Evolutionary conservation across 495 filamentous ascomycete genomes (phyloP).

Genomic region (Aspergillus steynii): DNA sequence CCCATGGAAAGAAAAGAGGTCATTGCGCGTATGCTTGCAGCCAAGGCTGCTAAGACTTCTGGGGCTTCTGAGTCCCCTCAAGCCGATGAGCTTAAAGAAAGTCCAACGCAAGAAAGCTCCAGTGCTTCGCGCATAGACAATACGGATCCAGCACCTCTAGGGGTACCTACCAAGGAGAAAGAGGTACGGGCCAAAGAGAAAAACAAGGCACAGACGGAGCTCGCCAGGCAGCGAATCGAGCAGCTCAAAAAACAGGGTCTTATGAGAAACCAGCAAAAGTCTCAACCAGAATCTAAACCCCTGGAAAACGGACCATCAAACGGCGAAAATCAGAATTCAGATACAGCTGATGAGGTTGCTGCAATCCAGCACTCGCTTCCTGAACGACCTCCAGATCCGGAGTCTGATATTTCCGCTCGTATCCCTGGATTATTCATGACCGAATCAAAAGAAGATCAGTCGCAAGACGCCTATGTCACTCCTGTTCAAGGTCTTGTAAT

Average conservation of each 20-base stretch:
- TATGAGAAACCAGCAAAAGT: slow-evolving; percentile 33
- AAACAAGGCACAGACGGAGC: slow-evolving; percentile 56
- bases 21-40: slow-evolving; percentile 72
- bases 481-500: slow-evolving; percentile 14
- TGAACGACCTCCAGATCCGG: slow-evolving; percentile 41
- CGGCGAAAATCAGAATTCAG: slow-evolving; percentile 8
- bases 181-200: slow-evolving; percentile 46
- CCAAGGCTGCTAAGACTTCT: slow-evolving; percentile 43
- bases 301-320: slow-evolving; percentile 9
- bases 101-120: slow-evolving; percentile 17
- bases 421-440: slow-evolving; percentile 59
- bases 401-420: slow-evolving; percentile 25
- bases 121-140: slow-evolving; percentile 17
- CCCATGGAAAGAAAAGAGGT: slow-evolving; percentile 74
- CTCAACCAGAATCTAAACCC: slow-evolving; percentile 16
- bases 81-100: slow-evolving; percentile 18
- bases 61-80: slow-evolving; percentile 21
- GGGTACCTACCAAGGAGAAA: slow-evolving; percentile 20
- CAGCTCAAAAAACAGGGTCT: slow-evolving; percentile 48
- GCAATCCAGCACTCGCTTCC: slow-evolving; percentile 44
- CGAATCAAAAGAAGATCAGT: slow-evolving; percentile 17
- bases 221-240: slow-evolving; percentile 53
- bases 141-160: slow-evolving; percentile 12
- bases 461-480: slow-evolving; percentile 10
- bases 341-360: slow-evolving; percentile 2